A percentile compares a stretch with the other conserved stretches of the same genome.
phyloP scores from a whole-genome alignment of 805 yeast species.

The Priceomyces castillae region DNA sequence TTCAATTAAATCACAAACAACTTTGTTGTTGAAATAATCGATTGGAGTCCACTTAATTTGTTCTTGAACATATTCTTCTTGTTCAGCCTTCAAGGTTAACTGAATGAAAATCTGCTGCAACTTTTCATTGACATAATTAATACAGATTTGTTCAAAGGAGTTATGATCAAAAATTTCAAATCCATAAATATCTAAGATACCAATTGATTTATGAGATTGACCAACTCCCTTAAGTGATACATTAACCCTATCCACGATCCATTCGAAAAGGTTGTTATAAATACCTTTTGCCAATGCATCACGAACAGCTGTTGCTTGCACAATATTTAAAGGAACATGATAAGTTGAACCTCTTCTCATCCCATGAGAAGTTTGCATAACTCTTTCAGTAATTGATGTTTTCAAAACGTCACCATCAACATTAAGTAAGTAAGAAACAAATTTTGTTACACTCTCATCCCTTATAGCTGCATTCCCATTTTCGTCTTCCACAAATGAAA shows the following conservation, averaged over 20 bases:
- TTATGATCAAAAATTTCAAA: slow-evolving; percentile 94
- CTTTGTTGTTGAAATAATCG: slow-evolving; percentile 91
- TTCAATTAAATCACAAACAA: slow-evolving; percentile 96
- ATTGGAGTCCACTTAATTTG: slow-evolving; percentile 97
- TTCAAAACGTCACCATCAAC: slow-evolving; percentile 67
- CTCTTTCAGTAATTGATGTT: slow-evolving; percentile 71
- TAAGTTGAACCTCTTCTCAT: slow-evolving; percentile 88
- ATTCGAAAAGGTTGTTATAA: slow-evolving; percentile 88
- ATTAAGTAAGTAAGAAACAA: slow-evolving; percentile 87
- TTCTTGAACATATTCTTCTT: slow-evolving; percentile 94
- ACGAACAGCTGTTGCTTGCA: slow-evolving; percentile 91
- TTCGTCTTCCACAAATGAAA: slow-evolving; percentile 80
- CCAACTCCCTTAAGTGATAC: slow-evolving; percentile 52
- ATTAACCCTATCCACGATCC: slow-evolving; percentile 94
- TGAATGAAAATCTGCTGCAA: slow-evolving; percentile 95
- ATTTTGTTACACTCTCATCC: slow-evolving; percentile 88
- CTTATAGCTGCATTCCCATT: slow-evolving; percentile 80
- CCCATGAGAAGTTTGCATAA: slow-evolving; percentile 88
- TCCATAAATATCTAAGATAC: slow-evolving; percentile 93
- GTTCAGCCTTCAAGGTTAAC: slow-evolving; percentile 92
- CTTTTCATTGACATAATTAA: slow-evolving; percentile 93
- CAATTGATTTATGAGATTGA: slow-evolving; percentile 62
- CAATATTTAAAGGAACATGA: slow-evolving; percentile 87
- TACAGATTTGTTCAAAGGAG: slow-evolving; percentile 93
- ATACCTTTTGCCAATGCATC: slow-evolving; percentile 95